Evolutionary conservation across 2,329 filamentous ascomycete species (phyloP), one percentile per base, ranked within the genome.

Genomic region (Falciphora oryzae): DNA sequence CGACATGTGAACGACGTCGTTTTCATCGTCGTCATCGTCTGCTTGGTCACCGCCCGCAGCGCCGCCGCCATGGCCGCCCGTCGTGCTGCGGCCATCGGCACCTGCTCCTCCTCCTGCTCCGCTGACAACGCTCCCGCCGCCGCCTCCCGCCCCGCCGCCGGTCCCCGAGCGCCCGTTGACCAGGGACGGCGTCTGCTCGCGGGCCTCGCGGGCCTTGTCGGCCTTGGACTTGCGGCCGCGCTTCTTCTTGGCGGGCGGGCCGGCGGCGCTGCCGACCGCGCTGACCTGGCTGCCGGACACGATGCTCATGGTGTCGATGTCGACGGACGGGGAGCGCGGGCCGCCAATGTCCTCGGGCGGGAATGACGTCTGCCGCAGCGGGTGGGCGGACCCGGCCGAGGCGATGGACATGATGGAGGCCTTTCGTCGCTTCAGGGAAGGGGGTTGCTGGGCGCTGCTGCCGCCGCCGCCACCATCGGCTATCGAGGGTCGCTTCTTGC

Each of bases 281-380:
- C 82, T 84, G 67, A 83, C 81, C 60, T 83, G 83, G 61, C 85
- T 88, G 38, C 86, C 87, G 67, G 86, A 86, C 22, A 88, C 83
- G 59, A 86, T 78, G 53, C 84, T 87, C 64, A 80, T 78, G 11
- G 77, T 81, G 65, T 90, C 88, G 59, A 86, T 81, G 65, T 90
- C 88, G 62, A 87, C 79, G 1, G 86, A 90, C 0, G 89, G 89
- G 0, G 88, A 91, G 22, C 89, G 84, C 25, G 81, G 81, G 57
- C 62, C 59, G 35, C 16, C 62, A 68, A 76, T 80, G 64, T 85
- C 79, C 65, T 87, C 88, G 31, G 90, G 90, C 0, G 90, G 89
- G 72, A 93, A 95, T 0, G 90, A 92, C 5, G 92, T 93, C 72
- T 93, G 90, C 56, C 91, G 89, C 1, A 95, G 84, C 1, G 89